A percentile compares a stretch with the other conserved stretches of the same genome.
phyloP scores from a whole-genome alignment of 257 asterid genomes.

The Coffea canephora region DNA sequence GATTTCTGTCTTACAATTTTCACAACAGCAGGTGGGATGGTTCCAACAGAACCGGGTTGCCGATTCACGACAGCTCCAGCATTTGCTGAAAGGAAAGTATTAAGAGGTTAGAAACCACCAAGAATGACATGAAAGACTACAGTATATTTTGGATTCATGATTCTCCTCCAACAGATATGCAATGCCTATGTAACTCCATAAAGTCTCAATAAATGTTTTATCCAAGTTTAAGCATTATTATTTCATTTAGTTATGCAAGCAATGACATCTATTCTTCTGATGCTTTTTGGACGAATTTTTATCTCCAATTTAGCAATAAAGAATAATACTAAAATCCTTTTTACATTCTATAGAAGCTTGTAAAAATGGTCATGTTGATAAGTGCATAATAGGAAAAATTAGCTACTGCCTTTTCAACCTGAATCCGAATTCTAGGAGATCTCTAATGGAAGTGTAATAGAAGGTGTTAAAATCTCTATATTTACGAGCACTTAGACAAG shows the following conservation, averaged over 20 bases:
- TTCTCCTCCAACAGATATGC: background rate
- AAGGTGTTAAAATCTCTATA: background rate
- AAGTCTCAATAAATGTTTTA: background rate
- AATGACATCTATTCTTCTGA: background rate
- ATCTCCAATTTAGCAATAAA: background rate
- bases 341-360: background rate
- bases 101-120: constrained; percentile 22
- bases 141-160: background rate
- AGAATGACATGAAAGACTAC: background rate
- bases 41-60: constrained; percentile 59
- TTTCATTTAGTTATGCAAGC: background rate
- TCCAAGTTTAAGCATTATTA: background rate
- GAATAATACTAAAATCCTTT: background rate
- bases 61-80: constrained; percentile 53
- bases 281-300: background rate
- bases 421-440: background rate
- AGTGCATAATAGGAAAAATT: background rate
- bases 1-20: constrained; percentile 64
- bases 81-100: constrained; percentile 47
- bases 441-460: background rate
- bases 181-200: background rate
- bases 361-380: background rate
- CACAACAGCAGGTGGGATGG: constrained; percentile 66
- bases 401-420: background rate
- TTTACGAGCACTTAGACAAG: background rate